These are phyloP conservation scores for Mycena amicta DNA, from an alignment of 768 basidiomycete species.

Conservation along the genomic window DNA sequence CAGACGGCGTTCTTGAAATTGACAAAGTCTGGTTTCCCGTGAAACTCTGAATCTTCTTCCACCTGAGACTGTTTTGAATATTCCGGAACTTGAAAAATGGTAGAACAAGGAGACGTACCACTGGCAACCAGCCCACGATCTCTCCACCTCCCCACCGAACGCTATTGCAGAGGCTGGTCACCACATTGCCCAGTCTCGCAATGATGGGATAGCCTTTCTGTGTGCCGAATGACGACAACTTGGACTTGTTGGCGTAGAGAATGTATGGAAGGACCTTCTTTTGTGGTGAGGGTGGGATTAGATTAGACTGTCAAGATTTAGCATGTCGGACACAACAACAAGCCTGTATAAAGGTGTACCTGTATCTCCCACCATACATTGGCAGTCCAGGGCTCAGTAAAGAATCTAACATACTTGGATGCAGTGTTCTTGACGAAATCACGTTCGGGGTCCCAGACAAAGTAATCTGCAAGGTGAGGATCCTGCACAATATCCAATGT, in stretches of 20 bases:
- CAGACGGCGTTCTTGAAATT: slow-evolving; percentile 39
- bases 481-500: slow-evolving; percentile 25
- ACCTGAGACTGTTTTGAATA: slow-evolving; percentile 29
- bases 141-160: slow-evolving; percentile 20
- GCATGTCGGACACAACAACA: neutral
- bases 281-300: neutral
- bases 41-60: slow-evolving; percentile 32
- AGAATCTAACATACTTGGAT: slow-evolving; percentile 27
- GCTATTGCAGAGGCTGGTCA: slow-evolving; percentile 15
- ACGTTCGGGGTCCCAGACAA: slow-evolving; percentile 34
- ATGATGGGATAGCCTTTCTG: slow-evolving; percentile 24
- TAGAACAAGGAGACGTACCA: slow-evolving; percentile 4
- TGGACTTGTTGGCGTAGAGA: slow-evolving; percentile 26
- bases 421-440: slow-evolving; percentile 30
- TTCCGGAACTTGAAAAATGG: slow-evolving; percentile 1
- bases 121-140: slow-evolving; percentile 23
- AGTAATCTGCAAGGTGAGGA: slow-evolving; percentile 21
- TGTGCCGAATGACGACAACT: slow-evolving; percentile 21
- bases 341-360: slow-evolving; percentile 24
- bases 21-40: slow-evolving; percentile 32
- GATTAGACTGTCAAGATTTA: neutral
- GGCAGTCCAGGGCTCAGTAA: slow-evolving; percentile 42
- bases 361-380: slow-evolving; percentile 39
- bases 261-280: slow-evolving; percentile 17
- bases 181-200: slow-evolving; percentile 18